Evolutionary conservation across 176 grass and related monocot species (phyloP).

Genomic region (Urochloa ruziziensis): DNA sequence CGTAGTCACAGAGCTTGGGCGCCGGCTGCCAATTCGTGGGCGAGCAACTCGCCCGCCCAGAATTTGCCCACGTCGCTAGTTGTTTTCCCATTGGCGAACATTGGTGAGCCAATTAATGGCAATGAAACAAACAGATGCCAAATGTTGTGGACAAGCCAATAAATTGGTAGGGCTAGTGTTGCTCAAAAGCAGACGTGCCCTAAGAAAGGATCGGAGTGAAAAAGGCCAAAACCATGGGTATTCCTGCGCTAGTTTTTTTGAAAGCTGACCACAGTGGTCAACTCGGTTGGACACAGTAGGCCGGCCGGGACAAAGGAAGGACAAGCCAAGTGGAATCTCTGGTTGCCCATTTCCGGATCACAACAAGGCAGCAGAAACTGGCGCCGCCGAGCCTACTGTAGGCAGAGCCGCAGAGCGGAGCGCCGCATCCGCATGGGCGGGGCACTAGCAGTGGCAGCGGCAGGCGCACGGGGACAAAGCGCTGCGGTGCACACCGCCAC

Average conservation of each 20-base stretch:
- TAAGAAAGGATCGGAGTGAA: no score
- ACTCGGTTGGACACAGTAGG: not conserved
- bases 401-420: not conserved
- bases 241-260: not conserved
- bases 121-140: no score
- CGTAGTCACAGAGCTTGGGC: no score
- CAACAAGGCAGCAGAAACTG: slow-evolving; percentile 14
- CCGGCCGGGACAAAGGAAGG: not conserved
- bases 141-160: no score
- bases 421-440: not conserved
- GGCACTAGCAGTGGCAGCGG: not conserved
- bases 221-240: not conserved
- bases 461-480: slow-evolving; percentile 10
- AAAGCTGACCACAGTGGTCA: not conserved
- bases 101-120: no score
- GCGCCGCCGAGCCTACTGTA: not conserved
- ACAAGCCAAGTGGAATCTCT: not conserved
- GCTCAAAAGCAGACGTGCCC: no score
- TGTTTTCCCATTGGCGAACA: no score
- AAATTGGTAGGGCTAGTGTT: no score
- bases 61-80: no score
- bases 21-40: no score
- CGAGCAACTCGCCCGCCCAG: no score
- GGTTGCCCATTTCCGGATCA: not conserved
- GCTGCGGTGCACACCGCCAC: not conserved